phyloP scores from a whole-genome alignment of 1,284 basidiomycete species.

The Amylostereum areolatum region DNA sequence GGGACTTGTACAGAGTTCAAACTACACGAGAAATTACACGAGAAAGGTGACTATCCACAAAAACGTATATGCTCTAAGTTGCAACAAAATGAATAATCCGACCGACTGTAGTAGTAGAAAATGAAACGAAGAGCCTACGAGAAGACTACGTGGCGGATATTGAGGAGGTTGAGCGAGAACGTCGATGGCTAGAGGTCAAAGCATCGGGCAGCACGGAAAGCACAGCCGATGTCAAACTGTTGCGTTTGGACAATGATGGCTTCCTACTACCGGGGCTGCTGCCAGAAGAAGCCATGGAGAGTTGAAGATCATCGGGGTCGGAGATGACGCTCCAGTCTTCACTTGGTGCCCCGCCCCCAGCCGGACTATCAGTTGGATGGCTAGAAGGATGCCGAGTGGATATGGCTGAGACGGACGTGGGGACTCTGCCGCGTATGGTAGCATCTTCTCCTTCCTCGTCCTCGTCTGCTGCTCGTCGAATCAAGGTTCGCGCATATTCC shows the following conservation, averaged over 20 bases:
- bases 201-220: conserved; percentile 55
- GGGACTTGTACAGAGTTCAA: too few relatives aligned
- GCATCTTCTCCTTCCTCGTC: conserved; percentile 38
- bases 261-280: conserved; percentile 22
- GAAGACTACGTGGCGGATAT: conserved; percentile 10
- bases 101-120: not conserved
- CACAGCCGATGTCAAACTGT: conserved; percentile 54
- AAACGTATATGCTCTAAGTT: too few relatives aligned
- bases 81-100: conserved; percentile 1
- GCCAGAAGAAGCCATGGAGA: conserved; percentile 39
- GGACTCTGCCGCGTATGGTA: conserved; percentile 34
- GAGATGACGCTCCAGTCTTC: conserved; percentile 83
- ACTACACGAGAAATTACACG: too few relatives aligned
- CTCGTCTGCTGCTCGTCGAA: conserved; percentile 50
- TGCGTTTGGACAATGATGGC: conserved; percentile 39
- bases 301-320: conserved; percentile 56
- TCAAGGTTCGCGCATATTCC: conserved; percentile 79
- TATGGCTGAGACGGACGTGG: too few relatives aligned
- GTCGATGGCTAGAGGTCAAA: conserved; percentile 35
- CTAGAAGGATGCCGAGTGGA: too few relatives aligned
- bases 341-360: conserved; percentile 47
- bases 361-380: conserved; percentile 25
- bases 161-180: conserved; percentile 23
- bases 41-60: too few relatives aligned
- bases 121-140: conserved; percentile 1